Evolutionary conservation across 345 rosid species (phyloP).

Genomic region (Microthlaspi erraticum): DNA sequence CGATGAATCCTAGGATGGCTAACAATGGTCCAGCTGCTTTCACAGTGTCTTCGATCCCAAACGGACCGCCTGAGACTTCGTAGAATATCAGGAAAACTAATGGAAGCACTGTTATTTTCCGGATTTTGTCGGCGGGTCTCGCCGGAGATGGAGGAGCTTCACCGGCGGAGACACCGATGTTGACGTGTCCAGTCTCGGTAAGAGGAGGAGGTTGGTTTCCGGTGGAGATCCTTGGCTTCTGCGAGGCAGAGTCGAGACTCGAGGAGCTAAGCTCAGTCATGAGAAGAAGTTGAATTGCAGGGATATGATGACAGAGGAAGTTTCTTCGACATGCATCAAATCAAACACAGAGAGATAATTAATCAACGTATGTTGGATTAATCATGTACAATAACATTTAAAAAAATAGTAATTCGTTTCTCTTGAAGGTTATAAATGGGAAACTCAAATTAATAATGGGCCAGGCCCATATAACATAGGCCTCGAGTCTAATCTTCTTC

Average conservation of each 20-base stretch:
- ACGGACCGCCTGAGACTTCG: conserved; percentile 55
- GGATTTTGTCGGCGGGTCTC: conserved; percentile 30
- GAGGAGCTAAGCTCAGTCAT: conserved; percentile 27
- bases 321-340: background rate
- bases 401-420: no score
- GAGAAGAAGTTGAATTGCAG: background rate
- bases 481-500: background rate
- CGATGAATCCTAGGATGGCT: conserved; percentile 65
- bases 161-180: background rate
- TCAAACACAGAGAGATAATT: conserved; percentile 8
- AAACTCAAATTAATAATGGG: conserved; percentile 2
- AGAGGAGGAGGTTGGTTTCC: conserved; percentile 2
- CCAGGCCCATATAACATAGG: conserved; percentile 27
- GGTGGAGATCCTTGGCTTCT: background rate
- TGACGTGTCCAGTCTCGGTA: background rate
- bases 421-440: background rate
- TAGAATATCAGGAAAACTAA: conserved; percentile 48
- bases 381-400: no score
- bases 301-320: background rate
- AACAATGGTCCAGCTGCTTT: conserved; percentile 73
- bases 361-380: no score
- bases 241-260: background rate
- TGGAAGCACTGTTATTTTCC: conserved; percentile 63
- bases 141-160: conserved; percentile 9
- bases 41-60: conserved; percentile 83